Evolutionary conservation across 2,329 filamentous ascomycete species (phyloP).

Genomic region (Ascochyta lentis): DNA sequence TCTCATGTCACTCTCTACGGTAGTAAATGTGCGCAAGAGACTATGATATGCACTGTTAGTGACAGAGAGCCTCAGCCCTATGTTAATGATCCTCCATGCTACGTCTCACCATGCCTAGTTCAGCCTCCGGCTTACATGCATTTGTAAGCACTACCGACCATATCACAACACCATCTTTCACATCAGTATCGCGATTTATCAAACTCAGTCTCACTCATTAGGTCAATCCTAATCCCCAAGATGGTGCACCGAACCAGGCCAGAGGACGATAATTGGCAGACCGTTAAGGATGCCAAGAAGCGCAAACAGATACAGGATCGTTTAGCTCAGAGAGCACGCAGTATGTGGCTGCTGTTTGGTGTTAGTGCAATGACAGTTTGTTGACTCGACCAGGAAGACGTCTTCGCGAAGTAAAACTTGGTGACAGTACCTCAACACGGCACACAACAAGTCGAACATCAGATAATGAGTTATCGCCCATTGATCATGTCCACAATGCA

Average conservation of each 20-base stretch:
- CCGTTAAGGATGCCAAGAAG: slow-evolving; percentile 46
- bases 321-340: slow-evolving; percentile 48
- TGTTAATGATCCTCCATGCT: too few relatives aligned
- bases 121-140: background rate
- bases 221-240: background rate
- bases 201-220: background rate
- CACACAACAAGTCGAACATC: background rate
- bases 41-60: too few relatives aligned
- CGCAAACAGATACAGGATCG: slow-evolving; percentile 52
- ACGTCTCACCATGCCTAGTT: background rate
- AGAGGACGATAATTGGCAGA: slow-evolving; percentile 43
- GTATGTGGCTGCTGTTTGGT: slow-evolving; percentile 25
- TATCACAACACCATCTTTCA: background rate
- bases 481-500: slow-evolving; percentile 29
- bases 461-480: slow-evolving; percentile 27
- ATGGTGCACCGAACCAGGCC: slow-evolving; percentile 34
- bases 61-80: too few relatives aligned
- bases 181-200: background rate
- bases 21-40: too few relatives aligned
- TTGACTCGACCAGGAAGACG: background rate
- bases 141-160: slow-evolving; percentile 5
- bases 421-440: background rate
- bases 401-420: background rate
- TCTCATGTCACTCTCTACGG: too few relatives aligned
- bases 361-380: background rate